These are phyloP conservation scores for Coemansia sp. DNA, from an alignment of 192 early-diverging fungal species.

Conservation along the genomic window DNA sequence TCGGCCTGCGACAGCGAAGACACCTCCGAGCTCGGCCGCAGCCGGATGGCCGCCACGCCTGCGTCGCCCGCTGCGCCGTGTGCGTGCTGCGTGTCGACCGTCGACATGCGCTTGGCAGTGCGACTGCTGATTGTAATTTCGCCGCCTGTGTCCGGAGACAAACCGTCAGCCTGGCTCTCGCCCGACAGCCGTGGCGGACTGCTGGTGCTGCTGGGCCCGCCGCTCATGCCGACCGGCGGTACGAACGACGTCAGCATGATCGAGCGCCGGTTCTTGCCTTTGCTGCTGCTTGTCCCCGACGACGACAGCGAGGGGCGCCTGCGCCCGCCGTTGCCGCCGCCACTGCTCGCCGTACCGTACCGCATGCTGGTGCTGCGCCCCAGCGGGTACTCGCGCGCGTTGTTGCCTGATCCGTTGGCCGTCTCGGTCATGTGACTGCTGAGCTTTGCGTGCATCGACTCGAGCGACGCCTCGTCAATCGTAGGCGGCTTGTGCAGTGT, in stretches of 20 bases:
- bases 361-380: slow-evolving; percentile 46
- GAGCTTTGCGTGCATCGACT: slow-evolving; percentile 8
- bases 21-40: slow-evolving; percentile 41
- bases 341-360: not conserved
- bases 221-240: slow-evolving; percentile 34
- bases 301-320: slow-evolving; percentile 28
- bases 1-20: not conserved
- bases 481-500: not conserved
- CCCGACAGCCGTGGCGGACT: slow-evolving; percentile 30
- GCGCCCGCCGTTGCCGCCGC: slow-evolving; percentile 17
- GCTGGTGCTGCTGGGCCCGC: slow-evolving; percentile 29
- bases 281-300: slow-evolving; percentile 14
- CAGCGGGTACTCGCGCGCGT: slow-evolving; percentile 12
- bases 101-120: too few relatives aligned
- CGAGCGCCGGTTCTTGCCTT: slow-evolving; percentile 41
- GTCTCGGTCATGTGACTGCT: slow-evolving; percentile 4
- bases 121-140: slow-evolving; percentile 1
- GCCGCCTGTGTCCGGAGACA: not conserved
- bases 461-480: slow-evolving; percentile 9
- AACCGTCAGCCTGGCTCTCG: slow-evolving; percentile 25
- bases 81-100: too few relatives aligned
- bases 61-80: too few relatives aligned
- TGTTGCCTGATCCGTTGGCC: slow-evolving; percentile 9
- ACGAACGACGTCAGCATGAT: slow-evolving; percentile 52
- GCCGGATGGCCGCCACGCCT: slow-evolving; percentile 29